phyloP scores from a whole-genome alignment of 306 rosid species.

The Vachellia pachyceras region DNA sequence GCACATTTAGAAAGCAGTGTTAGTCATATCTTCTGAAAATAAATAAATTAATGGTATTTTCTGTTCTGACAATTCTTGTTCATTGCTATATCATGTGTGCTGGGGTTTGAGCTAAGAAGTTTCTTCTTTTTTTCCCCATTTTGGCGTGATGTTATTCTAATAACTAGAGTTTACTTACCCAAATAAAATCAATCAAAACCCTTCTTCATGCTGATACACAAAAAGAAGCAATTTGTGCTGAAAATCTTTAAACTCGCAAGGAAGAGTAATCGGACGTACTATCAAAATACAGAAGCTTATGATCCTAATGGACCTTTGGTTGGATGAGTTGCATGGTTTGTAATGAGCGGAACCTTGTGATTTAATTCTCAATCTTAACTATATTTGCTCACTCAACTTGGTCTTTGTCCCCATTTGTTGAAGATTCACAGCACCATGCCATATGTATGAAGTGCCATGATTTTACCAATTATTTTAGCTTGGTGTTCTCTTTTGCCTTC shows the following conservation, averaged over 20 bases:
- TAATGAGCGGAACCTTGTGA: not conserved
- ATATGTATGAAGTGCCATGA: conserved; percentile 40
- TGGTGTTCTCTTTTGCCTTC: not conserved
- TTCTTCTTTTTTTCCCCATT: not conserved
- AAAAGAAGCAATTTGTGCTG: not conserved
- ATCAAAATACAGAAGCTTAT: conserved; percentile 15
- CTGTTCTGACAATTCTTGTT: conserved; percentile 1
- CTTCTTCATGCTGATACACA: not conserved
- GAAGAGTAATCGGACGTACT: conserved; percentile 1
- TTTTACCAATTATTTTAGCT: conserved; percentile 39
- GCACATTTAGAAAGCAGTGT: not conserved
- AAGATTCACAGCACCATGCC: conserved; percentile 27
- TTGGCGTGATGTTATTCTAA: conserved; percentile 5
- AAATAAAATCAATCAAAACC: not conserved
- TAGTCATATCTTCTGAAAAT: conserved; percentile 13
- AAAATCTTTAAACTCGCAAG: conserved; percentile 7
- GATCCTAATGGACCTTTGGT: conserved; percentile 12
- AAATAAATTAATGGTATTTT: not conserved
- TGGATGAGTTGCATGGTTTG: not conserved
- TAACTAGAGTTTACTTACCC: conserved; percentile 25
- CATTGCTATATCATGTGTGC: not conserved
- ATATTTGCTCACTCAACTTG: not conserved
- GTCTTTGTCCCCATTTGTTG: conserved; percentile 12
- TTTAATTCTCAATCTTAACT: not conserved
- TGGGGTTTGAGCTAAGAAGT: not conserved